These are phyloP conservation scores for Penicillium janthinellum DNA, from an alignment of 2,329 filamentous ascomycete species.

Conservation along the genomic window DNA sequence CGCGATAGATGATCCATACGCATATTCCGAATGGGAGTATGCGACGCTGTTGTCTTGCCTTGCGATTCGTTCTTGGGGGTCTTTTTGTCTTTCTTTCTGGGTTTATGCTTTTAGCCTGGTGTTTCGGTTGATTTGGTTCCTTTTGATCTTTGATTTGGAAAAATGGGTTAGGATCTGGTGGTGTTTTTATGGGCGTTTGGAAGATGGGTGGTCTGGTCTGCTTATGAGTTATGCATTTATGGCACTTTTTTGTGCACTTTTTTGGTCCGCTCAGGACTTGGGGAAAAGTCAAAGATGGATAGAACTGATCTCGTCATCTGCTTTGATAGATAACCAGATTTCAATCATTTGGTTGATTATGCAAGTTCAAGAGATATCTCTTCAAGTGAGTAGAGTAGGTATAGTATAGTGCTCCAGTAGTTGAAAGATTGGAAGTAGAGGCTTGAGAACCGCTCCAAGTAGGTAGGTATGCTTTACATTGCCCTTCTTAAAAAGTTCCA, in stretches of 20 bases:
- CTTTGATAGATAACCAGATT: not conserved
- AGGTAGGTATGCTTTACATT: no score
- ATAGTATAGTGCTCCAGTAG: no score
- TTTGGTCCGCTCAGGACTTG: not conserved
- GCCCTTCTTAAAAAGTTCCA: no score
- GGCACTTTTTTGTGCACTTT: not conserved
- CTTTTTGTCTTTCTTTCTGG: not conserved
- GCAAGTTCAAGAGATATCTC: not conserved
- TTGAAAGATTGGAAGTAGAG: no score
- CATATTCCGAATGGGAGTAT: no score
- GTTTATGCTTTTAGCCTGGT: slow-evolving; percentile 19
- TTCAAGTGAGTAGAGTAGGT: not conserved
- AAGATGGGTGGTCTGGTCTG: not conserved
- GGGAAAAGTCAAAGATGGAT: not conserved
- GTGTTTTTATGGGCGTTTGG: not conserved
- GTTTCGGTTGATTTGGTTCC: slow-evolving; percentile 10
- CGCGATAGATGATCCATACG: slow-evolving; percentile 17
- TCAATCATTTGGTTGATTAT: not conserved
- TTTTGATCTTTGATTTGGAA: not conserved
- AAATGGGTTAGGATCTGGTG: not conserved
- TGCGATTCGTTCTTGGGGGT: no score
- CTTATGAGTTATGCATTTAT: not conserved
- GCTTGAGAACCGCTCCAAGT: no score
- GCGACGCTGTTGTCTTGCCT: no score
- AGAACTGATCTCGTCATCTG: not conserved